A percentile compares a stretch with the other conserved stretches of the same genome.
These are phyloP conservation scores for Podaxis sp. DNA, from an alignment of 768 basidiomycete genomes.

Conservation along the genomic window DNA sequence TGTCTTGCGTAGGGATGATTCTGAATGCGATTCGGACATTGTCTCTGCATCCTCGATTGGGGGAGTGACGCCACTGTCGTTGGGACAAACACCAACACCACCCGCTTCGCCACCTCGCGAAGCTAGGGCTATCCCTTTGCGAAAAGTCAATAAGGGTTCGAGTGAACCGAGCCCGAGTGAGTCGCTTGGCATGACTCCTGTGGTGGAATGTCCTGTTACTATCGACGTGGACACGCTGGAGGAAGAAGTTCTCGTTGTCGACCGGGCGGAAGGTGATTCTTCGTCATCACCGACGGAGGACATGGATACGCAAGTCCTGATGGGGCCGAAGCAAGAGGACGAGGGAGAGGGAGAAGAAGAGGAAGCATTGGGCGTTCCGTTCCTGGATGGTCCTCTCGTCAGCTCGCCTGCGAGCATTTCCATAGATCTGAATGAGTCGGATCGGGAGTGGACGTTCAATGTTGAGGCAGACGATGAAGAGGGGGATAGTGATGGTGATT, in stretches of 20 bases:
- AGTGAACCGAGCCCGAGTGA: neutral
- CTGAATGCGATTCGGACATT: slow-evolving; percentile 2
- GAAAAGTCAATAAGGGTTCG: neutral
- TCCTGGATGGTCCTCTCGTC: slow-evolving; percentile 12
- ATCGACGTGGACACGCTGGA: neutral
- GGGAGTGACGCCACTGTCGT: slow-evolving; percentile 11
- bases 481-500: neutral
- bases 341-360: slow-evolving; percentile 15
- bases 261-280: neutral
- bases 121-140: slow-evolving; percentile 3
- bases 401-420: slow-evolving; percentile 9
- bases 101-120: slow-evolving; percentile 41
- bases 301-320: neutral
- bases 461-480: slow-evolving; percentile 3
- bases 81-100: slow-evolving; percentile 41
- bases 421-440: neutral
- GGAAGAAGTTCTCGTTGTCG: neutral
- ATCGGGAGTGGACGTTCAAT: neutral
- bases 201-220: slow-evolving; percentile 1
- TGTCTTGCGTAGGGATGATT: neutral
- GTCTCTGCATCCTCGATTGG: neutral
- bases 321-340: neutral
- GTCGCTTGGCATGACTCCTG: neutral
- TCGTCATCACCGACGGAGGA: neutral
- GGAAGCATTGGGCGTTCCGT: slow-evolving; percentile 14